Percentiles rank a stretch among this genome's conserved stretches.
These are phyloP conservation scores for Penicillium sp. DNA, from an alignment of 2,329 filamentous ascomycete genomes.

Conservation along the genomic window DNA sequence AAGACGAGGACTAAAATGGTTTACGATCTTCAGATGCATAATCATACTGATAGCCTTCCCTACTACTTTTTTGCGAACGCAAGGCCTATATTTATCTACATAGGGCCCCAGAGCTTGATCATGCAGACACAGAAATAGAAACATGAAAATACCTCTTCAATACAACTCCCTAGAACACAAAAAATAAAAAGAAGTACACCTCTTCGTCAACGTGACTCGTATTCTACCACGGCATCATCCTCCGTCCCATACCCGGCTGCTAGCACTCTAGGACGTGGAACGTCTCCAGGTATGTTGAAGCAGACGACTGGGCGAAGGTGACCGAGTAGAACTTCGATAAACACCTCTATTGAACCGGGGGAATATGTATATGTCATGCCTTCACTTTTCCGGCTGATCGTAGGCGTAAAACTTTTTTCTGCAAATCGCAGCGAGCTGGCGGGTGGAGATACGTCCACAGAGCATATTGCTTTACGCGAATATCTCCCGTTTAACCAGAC, in stretches of 20 bases:
- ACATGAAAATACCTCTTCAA: slow-evolving; percentile 26
- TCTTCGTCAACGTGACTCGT: slow-evolving; percentile 26
- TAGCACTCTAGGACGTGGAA: not conserved
- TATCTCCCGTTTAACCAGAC: slow-evolving; percentile 11
- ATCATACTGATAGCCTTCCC: not conserved
- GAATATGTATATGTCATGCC: slow-evolving; percentile 27
- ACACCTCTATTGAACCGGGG: slow-evolving; percentile 32
- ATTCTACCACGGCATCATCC: slow-evolving; percentile 14
- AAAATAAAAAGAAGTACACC: slow-evolving; percentile 26
- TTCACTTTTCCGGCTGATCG: slow-evolving; percentile 25
- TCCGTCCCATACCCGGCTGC: slow-evolving; percentile 3
- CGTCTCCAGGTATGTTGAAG: slow-evolving; percentile 8
- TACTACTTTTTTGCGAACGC: slow-evolving; percentile 15
- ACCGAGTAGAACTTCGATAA: slow-evolving; percentile 15
- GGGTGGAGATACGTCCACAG: slow-evolving; percentile 9
- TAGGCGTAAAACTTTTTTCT: slow-evolving; percentile 30
- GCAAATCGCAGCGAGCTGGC: slow-evolving; percentile 20
- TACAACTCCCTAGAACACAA: slow-evolving; percentile 34
- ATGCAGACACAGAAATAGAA: slow-evolving; percentile 19
- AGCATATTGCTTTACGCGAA: not conserved
- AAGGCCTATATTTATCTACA: slow-evolving; percentile 18
- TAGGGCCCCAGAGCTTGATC: slow-evolving; percentile 8
- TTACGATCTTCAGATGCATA: no score
- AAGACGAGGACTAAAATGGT: not conserved
- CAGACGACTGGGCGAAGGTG: slow-evolving; percentile 14